Base-by-base conservation (phyloP, 495 filamentous ascomycete genomes). In the Ramalina intermedia region DNA sequence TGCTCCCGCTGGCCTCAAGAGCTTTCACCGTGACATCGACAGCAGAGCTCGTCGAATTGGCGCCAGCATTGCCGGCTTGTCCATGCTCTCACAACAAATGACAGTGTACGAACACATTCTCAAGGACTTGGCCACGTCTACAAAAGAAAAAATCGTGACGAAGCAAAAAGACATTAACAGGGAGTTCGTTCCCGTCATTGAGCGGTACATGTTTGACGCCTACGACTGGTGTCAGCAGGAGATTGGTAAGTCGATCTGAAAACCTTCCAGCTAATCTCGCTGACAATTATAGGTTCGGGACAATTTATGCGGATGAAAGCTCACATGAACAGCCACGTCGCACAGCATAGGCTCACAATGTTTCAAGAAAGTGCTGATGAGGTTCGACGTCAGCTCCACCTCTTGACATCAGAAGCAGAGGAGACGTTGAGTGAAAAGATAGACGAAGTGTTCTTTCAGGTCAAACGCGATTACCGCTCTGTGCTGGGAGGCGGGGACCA, bases 91-190 rank as follows among this genome's bases (percentile, higher is more conserved):
- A 14, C 61, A 65, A 7, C 76, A 81, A 49, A 60, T 78, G 2
- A 43, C 49, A 2, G 62, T 58, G 2, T 72, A 78, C 41, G 61
- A 63, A 35, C 58, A 56, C 5, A 49, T 58, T 4, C 61, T 78
- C 21, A 58, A 55, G 14, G 52, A 64, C 7, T 33, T 73, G 0
- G 53, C 64, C 6, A 49, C 16, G 0, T 41, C 53, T 8, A 54
- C 73, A 18, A 52, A 55, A 1, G 53, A 55, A 1, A 48, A 54
- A 9, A 67, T 76, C 41, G 69, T 66, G 18, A 59, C 61, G 4
- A 14, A 59, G 5, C 78, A 81, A 53, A 66, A 70, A 27, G 75
- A 78, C 3, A 70, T 72, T 29, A 82, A 72, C 54, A 70, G 79
- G 6, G 55, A 64, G 21, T 81, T 80, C 46, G 68, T 63, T 11